Evolutionary conservation across 805 yeast genomes (phyloP).

Genomic region (Ogataea paraovalis): DNA sequence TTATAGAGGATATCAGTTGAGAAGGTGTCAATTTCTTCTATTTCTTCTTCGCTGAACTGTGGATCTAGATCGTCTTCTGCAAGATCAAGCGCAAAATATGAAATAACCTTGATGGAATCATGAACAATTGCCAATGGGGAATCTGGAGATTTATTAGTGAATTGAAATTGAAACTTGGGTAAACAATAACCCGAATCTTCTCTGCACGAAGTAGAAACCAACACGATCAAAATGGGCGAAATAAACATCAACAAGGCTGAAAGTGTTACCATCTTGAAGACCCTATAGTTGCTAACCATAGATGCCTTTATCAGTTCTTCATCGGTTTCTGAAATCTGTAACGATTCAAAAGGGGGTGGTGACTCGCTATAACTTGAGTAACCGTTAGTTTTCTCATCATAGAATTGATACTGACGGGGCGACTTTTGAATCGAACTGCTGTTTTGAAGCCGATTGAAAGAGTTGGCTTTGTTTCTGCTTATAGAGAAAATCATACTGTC

Average conservation of each 20-base stretch:
- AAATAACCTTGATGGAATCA: slow-evolving; percentile 41
- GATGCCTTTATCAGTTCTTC: slow-evolving; percentile 4
- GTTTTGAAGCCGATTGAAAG: not conserved
- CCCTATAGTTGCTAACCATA: slow-evolving; percentile 15
- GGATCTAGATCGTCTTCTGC: slow-evolving; percentile 21
- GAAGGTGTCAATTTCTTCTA: slow-evolving; percentile 41
- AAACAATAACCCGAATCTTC: slow-evolving; percentile 30
- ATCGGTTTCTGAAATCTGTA: not conserved
- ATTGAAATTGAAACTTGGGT: slow-evolving; percentile 42
- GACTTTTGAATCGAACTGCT: not conserved
- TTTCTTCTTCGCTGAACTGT: slow-evolving; percentile 12
- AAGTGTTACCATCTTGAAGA: slow-evolving; percentile 20
- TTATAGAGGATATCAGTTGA: slow-evolving; percentile 38
- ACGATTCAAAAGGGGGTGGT: not conserved
- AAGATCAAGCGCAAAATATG: slow-evolving; percentile 44
- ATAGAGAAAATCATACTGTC: not conserved
- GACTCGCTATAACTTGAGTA: not conserved
- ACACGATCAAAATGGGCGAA: slow-evolving; percentile 20
- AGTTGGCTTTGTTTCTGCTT: not conserved
- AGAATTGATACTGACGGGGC: not conserved
- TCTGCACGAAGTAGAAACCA: slow-evolving; percentile 32
- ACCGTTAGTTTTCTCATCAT: not conserved
- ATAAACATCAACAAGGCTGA: slow-evolving; percentile 23
- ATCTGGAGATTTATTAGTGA: slow-evolving; percentile 34
- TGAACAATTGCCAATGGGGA: slow-evolving; percentile 35